Percentiles rank a stretch among this genome's conserved stretches.
These are phyloP conservation scores for Termitomyces sp. DNA, from an alignment of 768 basidiomycete genomes.

Conservation along the genomic window DNA sequence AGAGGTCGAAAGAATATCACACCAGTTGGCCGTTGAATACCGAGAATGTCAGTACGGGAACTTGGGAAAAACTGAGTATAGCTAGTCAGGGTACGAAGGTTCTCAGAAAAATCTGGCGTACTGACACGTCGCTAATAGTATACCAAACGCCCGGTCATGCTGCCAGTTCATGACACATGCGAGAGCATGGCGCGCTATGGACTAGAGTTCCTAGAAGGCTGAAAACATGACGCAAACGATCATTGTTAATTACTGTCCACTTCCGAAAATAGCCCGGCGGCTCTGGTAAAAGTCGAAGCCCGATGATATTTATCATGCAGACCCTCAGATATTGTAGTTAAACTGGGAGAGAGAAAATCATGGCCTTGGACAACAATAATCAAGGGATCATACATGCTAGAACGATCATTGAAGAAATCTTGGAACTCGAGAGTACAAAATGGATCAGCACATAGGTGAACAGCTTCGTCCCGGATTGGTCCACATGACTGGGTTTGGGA, in stretches of 20 bases:
- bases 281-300: conserved; percentile 20
- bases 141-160: conserved; percentile 19
- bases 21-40: conserved; percentile 22
- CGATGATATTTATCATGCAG: conserved; percentile 16
- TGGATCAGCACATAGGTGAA: not conserved
- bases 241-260: conserved; percentile 18
- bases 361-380: conserved; percentile 20
- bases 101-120: not conserved
- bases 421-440: conserved; percentile 14
- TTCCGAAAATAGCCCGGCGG: conserved; percentile 8
- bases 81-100: not conserved
- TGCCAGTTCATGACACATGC: conserved; percentile 17
- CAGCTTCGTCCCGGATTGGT: not conserved
- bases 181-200: too few species aligned
- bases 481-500: conserved; percentile 16
- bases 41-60: conserved; percentile 19
- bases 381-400: conserved; percentile 14
- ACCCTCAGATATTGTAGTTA: not conserved
- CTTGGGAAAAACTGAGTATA: conserved; percentile 7
- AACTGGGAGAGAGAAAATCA: not conserved
- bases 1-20: not conserved
- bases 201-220: conserved; percentile 21
- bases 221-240: conserved; percentile 25
- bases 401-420: conserved; percentile 21
- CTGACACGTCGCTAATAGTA: conserved; percentile 20